Conservation (phyloP, 805 yeast species). For the Cyberlindnera americana region DNA sequence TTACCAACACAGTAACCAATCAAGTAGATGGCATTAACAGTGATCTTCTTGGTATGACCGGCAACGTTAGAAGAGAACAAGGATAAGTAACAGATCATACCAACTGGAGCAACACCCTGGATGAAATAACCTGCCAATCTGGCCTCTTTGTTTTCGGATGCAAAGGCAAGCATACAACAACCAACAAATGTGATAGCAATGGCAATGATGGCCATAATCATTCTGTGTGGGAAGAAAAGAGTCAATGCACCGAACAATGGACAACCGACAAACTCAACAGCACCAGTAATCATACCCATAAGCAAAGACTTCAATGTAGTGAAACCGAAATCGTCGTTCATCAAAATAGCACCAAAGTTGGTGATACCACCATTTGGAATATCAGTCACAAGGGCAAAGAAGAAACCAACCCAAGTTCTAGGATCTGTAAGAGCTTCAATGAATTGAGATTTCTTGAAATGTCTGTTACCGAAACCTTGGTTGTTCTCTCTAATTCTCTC, state of each 20-base stretch:
- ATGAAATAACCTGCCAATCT: slow-evolving; percentile 33
- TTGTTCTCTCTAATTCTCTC: slow-evolving; percentile 50
- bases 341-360: slow-evolving; percentile 18
- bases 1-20: slow-evolving; percentile 18
- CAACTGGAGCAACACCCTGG: slow-evolving; percentile 6
- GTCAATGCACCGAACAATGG: slow-evolving; percentile 8
- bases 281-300: slow-evolving; percentile 28
- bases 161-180: slow-evolving; percentile 35
- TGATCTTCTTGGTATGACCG: slow-evolving; percentile 17
- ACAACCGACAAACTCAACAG: slow-evolving; percentile 11
- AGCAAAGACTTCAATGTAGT: slow-evolving; percentile 34
- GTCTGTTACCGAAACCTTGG: slow-evolving; percentile 55
- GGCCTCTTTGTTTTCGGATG: slow-evolving; percentile 20
- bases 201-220: slow-evolving; percentile 6
- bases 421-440: slow-evolving; percentile 47
- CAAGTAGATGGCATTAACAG: slow-evolving; percentile 14
- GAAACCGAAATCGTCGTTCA: slow-evolving; percentile 23
- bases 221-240: slow-evolving; percentile 7
- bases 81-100: slow-evolving; percentile 12
- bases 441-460: slow-evolving; percentile 52
- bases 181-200: slow-evolving; percentile 4
- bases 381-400: slow-evolving; percentile 37
- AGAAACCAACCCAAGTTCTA: slow-evolving; percentile 45
- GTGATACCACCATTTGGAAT: slow-evolving; percentile 50
- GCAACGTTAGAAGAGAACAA: slow-evolving; percentile 25